These are phyloP conservation scores for Hyparrhenia diplandra DNA, from an alignment of 176 grass and related monocot genomes.

Conservation along the genomic window DNA sequence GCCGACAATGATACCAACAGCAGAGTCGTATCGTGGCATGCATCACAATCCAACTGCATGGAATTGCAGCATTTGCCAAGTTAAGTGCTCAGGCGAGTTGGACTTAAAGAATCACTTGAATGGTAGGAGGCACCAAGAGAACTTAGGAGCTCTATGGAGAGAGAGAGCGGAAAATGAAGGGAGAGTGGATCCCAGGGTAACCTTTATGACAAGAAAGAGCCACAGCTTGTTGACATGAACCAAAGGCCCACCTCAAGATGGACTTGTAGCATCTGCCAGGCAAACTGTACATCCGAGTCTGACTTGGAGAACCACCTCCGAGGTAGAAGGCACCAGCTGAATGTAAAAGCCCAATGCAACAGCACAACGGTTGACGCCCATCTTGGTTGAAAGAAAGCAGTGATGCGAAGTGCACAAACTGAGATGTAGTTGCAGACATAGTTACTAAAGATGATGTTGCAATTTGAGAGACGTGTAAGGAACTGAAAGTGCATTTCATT, in stretches of 20 bases:
- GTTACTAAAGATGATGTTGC: slow-evolving; percentile 1
- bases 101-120: slow-evolving; percentile 13
- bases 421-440: too few relatives aligned
- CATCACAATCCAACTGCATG: not conserved
- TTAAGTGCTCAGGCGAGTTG: not conserved
- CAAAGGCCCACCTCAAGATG: slow-evolving; percentile 4
- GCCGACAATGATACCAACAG: not conserved
- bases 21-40: not conserved
- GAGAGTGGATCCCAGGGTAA: not conserved
- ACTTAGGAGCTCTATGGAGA: not conserved
- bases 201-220: not conserved
- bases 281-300: slow-evolving; percentile 7
- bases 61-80: slow-evolving; percentile 24
- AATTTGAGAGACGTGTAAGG: not conserved
- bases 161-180: not conserved
- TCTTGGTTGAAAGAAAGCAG: not conserved
- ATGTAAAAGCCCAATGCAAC: not conserved
- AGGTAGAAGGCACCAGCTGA: slow-evolving; percentile 23
- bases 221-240: not conserved
- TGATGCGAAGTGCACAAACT: not conserved
- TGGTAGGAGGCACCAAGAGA: slow-evolving; percentile 29
- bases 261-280: slow-evolving; percentile 25
- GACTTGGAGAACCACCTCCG: slow-evolving; percentile 11
- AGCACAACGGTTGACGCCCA: not conserved
- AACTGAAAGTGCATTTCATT: not conserved